Percentiles rank a stretch among this genome's conserved stretches.
Conservation (phyloP, 2,329 filamentous ascomycete genomes). For the Diplodia scrobiculata region DNA sequence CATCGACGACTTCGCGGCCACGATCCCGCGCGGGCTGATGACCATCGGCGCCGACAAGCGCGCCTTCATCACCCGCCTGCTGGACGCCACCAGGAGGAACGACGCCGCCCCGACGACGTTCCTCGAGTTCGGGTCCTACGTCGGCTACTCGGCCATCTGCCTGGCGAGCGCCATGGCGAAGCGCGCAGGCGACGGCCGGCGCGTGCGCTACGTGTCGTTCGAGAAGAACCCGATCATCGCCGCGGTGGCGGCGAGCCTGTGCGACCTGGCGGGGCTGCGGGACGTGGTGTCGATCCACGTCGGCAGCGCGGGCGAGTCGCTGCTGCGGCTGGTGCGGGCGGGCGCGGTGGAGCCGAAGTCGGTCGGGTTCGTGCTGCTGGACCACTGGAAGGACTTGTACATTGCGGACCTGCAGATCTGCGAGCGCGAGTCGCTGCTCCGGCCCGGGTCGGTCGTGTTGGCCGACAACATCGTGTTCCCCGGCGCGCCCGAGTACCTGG, state of each 20-base stretch:
- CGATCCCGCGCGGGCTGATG: not conserved
- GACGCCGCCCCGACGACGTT: not conserved
- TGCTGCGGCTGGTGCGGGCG: constrained; percentile 37
- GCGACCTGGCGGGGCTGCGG: constrained; percentile 42
- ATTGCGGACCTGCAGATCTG: constrained; percentile 42
- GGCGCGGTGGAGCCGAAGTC: constrained; percentile 34
- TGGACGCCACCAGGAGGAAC: too few species aligned
- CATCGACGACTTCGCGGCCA: not conserved
- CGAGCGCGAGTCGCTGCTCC: constrained; percentile 42
- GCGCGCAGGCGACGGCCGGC: not conserved
- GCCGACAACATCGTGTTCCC: constrained; percentile 52
- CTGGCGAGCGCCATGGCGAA: not conserved
- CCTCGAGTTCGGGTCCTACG: constrained; percentile 1
- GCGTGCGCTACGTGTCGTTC: constrained; percentile 27
- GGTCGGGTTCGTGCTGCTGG: constrained; percentile 46
- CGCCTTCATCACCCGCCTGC: not conserved
- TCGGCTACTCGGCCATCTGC: constrained; percentile 8
- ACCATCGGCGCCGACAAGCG: not conserved
- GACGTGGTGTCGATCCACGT: constrained; percentile 42
- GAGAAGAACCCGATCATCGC: constrained; percentile 43
- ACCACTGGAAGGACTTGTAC: constrained; percentile 45
- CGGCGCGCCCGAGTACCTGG: constrained; percentile 51
- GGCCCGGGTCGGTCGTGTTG: constrained; percentile 42
- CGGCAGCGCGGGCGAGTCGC: constrained; percentile 39
- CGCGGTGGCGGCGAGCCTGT: constrained; percentile 39